Base-by-base conservation (phyloP, 345 rosid genomes). In the Eutrema heterophyllum region DNA sequence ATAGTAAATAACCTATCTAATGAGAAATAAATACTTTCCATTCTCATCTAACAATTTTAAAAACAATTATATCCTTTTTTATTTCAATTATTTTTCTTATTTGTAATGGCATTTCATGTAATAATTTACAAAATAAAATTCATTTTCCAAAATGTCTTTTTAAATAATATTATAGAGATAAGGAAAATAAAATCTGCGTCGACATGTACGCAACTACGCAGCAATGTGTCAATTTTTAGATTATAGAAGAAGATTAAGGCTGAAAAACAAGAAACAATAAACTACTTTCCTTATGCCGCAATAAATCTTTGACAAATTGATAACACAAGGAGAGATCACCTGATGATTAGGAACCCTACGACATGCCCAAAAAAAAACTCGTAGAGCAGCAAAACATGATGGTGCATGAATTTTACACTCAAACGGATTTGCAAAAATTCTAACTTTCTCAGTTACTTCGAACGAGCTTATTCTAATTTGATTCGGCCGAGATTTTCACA, bases 401-500 rank as follows among this genome's bases (percentile, higher is more conserved):
- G 46, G 46, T 67, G 53, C 40, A 48, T 57, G 32, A 50, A 4
- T 7, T 39, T 49, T 67, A 18, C 43, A 46, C 12, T 44, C 7
- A 3, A n/a, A 52, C 8, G 44, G 59, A 71, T 40, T 53, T 18
- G 46, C 65, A 15, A 15, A 45, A 57, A 16, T 38, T 43, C 45
- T 40, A 41, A 38, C 52, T 30, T 21, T 9, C 18, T 33, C 5
- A 72, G 27, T 54, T 62, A 30, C 9, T 5, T 16, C 2, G 8
- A 70, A 57, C 27, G 5, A 32, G 5, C 27, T 88, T 79, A 86
- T 7, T 73, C 72, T 35, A 33, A 62, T 75, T 84, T 87, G 70
- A 90, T 82, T 40, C 96, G 87, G 75, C 91, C 90, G 0, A 95
- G 96, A 79, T 70, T 81, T 67, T 95, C 97, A 2, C 88, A 90